Conservation (phyloP, 2,329 filamentous ascomycete genomes). For the Ceratocystis harringtonii region DNA sequence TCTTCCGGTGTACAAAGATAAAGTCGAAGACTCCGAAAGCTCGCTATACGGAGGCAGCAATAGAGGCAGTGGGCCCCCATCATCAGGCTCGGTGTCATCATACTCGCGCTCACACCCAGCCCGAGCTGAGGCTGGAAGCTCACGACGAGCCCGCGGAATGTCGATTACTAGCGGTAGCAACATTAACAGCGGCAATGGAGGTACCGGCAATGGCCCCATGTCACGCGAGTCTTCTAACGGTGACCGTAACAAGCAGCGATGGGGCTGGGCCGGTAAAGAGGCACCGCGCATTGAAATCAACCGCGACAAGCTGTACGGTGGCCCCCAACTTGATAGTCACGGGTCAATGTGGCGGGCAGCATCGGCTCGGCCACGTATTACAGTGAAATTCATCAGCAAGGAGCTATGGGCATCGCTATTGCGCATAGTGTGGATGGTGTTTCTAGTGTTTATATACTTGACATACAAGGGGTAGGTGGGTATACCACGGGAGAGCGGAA, state of each 20-base stretch:
- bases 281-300: slow-evolving; percentile 41
- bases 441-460: slow-evolving; percentile 52
- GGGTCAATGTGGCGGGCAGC: slow-evolving; percentile 21
- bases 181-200: slow-evolving; percentile 19
- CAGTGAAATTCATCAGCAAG: slow-evolving; percentile 33
- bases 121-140: slow-evolving; percentile 19
- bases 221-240: slow-evolving; percentile 18
- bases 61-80: slow-evolving; percentile 19
- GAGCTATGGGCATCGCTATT: slow-evolving; percentile 49
- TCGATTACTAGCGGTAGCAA: slow-evolving; percentile 3
- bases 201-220: neutral
- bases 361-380: slow-evolving; percentile 24
- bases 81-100: slow-evolving; percentile 17
- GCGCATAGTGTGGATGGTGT: slow-evolving; percentile 47
- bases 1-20: slow-evolving; percentile 37
- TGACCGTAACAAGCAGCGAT: slow-evolving; percentile 20
- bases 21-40: slow-evolving; percentile 34
- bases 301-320: slow-evolving; percentile 28
- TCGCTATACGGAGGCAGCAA: slow-evolving; percentile 18
- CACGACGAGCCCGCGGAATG: slow-evolving; percentile 15
- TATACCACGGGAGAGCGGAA: neutral
- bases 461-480: slow-evolving; percentile 41
- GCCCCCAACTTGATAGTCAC: slow-evolving; percentile 9
- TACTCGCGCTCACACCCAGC: slow-evolving; percentile 16
- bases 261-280: slow-evolving; percentile 31